These are phyloP conservation scores for Alternaria novae-zelandiae DNA, from an alignment of 2,329 filamentous ascomycete species.

Conservation along the genomic window DNA sequence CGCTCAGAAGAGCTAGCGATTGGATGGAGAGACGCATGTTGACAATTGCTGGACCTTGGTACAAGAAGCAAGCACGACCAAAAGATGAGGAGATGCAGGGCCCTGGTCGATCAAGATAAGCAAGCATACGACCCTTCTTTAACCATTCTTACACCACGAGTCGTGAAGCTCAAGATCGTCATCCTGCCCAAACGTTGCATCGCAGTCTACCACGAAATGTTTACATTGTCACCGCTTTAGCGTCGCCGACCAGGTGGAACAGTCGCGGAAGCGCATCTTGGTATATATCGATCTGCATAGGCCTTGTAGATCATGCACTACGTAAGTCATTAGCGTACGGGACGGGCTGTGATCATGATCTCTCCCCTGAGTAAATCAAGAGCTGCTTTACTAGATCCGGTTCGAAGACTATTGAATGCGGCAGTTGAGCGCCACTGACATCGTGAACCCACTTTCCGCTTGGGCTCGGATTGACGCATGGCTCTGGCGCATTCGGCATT, in stretches of 20 bases:
- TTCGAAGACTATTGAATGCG: not conserved
- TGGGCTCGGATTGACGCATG: not conserved
- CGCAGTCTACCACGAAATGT: not conserved
- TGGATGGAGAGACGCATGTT: constrained; percentile 15
- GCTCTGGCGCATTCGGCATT: not conserved
- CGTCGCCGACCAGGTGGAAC: not conserved
- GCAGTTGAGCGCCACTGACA: not conserved
- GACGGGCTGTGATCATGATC: not conserved
- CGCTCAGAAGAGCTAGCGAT: constrained; percentile 17
- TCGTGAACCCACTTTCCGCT: not conserved
- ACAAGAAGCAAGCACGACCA: not conserved
- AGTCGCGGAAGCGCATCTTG: not conserved
- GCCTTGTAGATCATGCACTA: not conserved
- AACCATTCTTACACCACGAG: constrained; percentile 1
- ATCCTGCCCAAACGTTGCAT: not conserved
- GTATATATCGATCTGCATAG: constrained; percentile 1
- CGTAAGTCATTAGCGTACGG: not conserved
- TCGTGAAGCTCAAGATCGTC: constrained; percentile 1
- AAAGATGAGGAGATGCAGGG: not conserved
- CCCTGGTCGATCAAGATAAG: not conserved
- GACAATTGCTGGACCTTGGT: not conserved
- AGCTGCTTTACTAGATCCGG: not conserved
- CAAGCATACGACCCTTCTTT: not conserved
- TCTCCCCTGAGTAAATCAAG: not conserved
- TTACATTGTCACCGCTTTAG: not conserved